Percentiles rank a stretch among this genome's conserved stretches.
Conservation (phyloP, 208 protist species). For the Blastocrithidia nonstop region DNA sequence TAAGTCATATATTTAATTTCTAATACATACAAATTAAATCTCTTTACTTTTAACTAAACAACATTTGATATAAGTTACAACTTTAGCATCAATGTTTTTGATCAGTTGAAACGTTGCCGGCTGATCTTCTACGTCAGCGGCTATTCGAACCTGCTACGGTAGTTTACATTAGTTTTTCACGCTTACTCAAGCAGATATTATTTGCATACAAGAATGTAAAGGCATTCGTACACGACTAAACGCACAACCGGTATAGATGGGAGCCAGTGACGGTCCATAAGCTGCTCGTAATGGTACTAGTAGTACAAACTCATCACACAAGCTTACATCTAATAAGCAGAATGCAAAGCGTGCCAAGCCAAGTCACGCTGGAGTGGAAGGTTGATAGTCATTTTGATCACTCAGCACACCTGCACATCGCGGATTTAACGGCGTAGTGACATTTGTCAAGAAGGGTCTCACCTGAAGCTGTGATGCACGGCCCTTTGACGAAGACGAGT, state of each 20-base stretch:
- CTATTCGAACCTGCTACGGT: constrained; percentile 64
- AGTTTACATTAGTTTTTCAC: constrained; percentile 47
- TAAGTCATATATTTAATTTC: too few relatives aligned
- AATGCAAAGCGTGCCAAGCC: neutral
- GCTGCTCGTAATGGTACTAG: constrained; percentile 4
- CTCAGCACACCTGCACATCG: constrained; percentile 44
- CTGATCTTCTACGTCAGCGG: constrained; percentile 51
- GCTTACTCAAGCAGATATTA: constrained; percentile 47
- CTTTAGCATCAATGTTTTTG: constrained; percentile 73
- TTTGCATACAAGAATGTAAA: constrained; percentile 80
- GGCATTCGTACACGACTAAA: constrained; percentile 39
- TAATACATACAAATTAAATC: too few relatives aligned
- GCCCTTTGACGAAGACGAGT: constrained; percentile 43
- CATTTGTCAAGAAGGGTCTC: constrained; percentile 61
- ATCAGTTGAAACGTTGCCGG: constrained; percentile 84
- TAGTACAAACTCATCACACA: neutral
- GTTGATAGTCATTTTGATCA: constrained; percentile 79
- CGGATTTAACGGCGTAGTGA: constrained; percentile 78
- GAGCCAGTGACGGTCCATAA: constrained; percentile 30
- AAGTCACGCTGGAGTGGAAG: constrained; percentile 16
- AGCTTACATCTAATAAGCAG: neutral
- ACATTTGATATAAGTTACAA: too few relatives aligned
- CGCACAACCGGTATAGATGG: constrained; percentile 29
- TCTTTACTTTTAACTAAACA: too few relatives aligned
- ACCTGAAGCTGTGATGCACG: constrained; percentile 37